Conservation (phyloP, 345 rosid genomes). For the Acer yangbiense region DNA sequence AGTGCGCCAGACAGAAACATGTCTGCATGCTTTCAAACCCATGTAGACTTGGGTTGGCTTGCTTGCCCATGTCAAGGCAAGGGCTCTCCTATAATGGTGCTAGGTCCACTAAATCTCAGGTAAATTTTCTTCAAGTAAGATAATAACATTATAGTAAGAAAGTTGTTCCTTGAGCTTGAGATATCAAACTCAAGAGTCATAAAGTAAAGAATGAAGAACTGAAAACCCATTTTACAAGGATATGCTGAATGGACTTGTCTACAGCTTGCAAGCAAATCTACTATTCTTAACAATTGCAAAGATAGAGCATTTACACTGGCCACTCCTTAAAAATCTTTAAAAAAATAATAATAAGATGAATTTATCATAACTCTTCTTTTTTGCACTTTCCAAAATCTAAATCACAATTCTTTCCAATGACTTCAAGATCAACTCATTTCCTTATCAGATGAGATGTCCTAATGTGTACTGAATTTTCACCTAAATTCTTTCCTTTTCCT, state of each 20-base stretch:
- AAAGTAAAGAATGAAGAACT: not conserved
- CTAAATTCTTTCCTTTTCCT: not conserved
- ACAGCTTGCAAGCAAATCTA: not conserved
- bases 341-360: not conserved
- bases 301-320: not conserved
- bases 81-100: not conserved
- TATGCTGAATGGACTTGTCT: not conserved
- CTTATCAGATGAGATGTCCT: not conserved
- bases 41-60: too few relatives aligned
- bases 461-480: constrained; percentile 1
- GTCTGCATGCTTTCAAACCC: not conserved
- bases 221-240: too few relatives aligned
- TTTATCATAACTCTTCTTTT: not conserved
- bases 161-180: not conserved
- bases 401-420: not conserved
- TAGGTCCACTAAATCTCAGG: too few relatives aligned
- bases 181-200: not conserved
- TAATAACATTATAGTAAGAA: not conserved
- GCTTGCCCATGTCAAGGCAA: not conserved
- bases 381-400: not conserved
- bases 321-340: not conserved
- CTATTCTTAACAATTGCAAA: not conserved
- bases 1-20: not conserved
- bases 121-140: too few relatives aligned
- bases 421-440: not conserved